Conservation (phyloP, 169 alveolate genomes). For the Toxoplasma gondii region DNA sequence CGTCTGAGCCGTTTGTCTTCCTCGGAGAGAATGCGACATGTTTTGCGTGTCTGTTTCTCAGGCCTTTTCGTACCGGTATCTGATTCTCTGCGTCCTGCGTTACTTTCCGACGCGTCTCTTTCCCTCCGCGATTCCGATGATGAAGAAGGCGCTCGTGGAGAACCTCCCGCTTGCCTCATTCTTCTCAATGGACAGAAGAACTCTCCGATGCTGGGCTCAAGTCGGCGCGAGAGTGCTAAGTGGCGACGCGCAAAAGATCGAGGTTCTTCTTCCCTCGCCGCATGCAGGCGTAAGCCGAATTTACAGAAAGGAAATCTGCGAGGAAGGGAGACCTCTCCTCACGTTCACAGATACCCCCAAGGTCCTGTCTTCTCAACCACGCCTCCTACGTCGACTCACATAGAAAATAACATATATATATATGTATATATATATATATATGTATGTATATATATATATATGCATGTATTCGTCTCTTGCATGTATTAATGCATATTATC, state of each 20-base stretch:
- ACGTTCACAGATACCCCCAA: not conserved
- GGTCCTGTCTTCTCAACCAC: no score
- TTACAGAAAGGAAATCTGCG: not conserved
- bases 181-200: conserved; percentile 16
- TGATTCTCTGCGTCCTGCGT: conserved; percentile 16
- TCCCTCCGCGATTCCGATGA: not conserved
- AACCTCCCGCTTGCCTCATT: not conserved
- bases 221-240: not conserved
- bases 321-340: not conserved
- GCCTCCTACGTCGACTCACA: no score
- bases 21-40: no score
- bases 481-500: no score
- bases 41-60: not conserved
- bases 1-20: no score
- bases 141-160: conserved; percentile 34
- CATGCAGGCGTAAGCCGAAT: conserved; percentile 33
- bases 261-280: conserved; percentile 38
- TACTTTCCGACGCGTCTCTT: not conserved
- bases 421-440: not conserved
- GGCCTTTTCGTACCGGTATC: conserved; percentile 17
- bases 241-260: conserved; percentile 28
- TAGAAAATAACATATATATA: no score
- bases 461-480: no score
- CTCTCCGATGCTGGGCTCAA: not conserved
- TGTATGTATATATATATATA: no score